Evolutionary conservation across 495 filamentous ascomycete genomes (phyloP), one percentile per base, ranked within the genome.

Genomic region (Platismatia glauca): DNA sequence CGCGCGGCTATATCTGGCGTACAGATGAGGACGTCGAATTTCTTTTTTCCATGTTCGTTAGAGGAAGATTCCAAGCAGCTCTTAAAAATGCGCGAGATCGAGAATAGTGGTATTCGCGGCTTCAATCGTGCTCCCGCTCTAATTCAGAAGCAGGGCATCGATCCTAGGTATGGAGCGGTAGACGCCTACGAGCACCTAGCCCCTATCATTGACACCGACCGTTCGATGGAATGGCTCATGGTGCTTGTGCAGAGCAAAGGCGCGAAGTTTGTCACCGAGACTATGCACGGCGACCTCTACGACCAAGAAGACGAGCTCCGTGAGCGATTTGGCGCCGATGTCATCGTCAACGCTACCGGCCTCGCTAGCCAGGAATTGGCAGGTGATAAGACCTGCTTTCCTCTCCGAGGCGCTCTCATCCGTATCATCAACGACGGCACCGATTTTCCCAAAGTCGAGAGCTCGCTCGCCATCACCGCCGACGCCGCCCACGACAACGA

Each of bases 201-300:
- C 9, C 79, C 77, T 6, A 68, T 81, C 55, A 79, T 82, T 65
- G 78, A 81, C 62, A 81, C 79, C n/a, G 78, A 81, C 61, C 67
- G 69, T 44, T 75, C 73, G 24, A 81, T 80, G 78, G 55, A 44
- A 11, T 81, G 73, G 70, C 66, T 81, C 56, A 77, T 69, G 60
- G 58, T 64, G 34, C 71, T 81, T 3, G 77, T 81, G n/a, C 52
- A 74, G 50, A 57, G 57, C 38, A 82, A 82, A 61, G 79, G 79
- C 29, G 77, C 75, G 20, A 69, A 60, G 24, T 59, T 79, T 20
- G 63, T 74, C n/a, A 78, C 75, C 1, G 71, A 73, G 33, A 71
- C 72, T 0, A 71, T 81, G 46, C 22, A 70, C 15, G 66, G 73
- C 18, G 77, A 81, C 57, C 69, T 82, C 1, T 63, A 74, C 52